Evolutionary conservation across 495 filamentous ascomycete genomes (phyloP), one percentile per base, ranked within the genome.

Genomic region (Bacidia rubella): DNA sequence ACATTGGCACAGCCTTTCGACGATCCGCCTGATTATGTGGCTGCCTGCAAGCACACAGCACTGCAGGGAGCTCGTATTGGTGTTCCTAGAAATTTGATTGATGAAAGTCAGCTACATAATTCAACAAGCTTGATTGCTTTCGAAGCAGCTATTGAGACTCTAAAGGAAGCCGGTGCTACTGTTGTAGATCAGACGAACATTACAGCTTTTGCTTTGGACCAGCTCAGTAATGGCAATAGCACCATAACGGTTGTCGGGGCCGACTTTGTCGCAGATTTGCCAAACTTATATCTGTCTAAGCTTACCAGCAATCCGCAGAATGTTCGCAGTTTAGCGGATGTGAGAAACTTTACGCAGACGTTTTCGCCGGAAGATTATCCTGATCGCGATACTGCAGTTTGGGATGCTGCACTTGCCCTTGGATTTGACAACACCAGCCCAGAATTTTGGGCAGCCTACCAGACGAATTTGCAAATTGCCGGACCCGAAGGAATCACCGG

Each of bases 101-200:
- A 39, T 25, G 45, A 49, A 3, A 52, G 25, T 15, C 3, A 52
- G 38, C 61, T 47, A 32, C 52, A 56, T 27, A 54, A 63, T 20
- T 49, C 46, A 5, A 61, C 71, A 0, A 63, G 73, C 15, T 32
- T 74, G 21, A 53, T 50, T 1, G 66, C 72, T 7, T 79, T 79
- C 53, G 61, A 78, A 29, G 52, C 57, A 3, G 70, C 73, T 1
- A 54, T 77, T 20, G 32, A 56, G 11, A 58, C 67, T 12, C 64
- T 79, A 20, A 52, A 60, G 12, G 62, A 62, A 15, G 75, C 74
- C 10, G 76, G 76, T 12, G 76, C 75, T 2, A 69, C 57, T 2
- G 71, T 79, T 35, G 60, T 79, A 51, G 72, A 75, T 26, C 66
- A 71, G 39, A 62, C 74, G 9, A 78, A 78, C 53, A 77, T 75